These are phyloP conservation scores for Peltaster fructicola DNA, from an alignment of 2,329 filamentous ascomycete species.

Conservation along the genomic window DNA sequence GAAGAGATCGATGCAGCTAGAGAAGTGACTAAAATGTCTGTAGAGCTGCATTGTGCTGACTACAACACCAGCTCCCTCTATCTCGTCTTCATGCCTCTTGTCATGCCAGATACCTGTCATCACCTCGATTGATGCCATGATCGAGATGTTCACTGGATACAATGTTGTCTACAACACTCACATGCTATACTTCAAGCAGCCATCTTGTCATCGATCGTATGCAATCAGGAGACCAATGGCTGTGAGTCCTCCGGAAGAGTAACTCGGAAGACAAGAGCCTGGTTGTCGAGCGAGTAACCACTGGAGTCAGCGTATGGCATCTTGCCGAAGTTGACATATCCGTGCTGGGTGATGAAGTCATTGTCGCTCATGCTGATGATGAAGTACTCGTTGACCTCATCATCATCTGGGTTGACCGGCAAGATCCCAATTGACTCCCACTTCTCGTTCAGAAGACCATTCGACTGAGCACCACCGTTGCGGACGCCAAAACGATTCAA, in stretches of 20 bases:
- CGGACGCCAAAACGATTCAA: constrained; percentile 48
- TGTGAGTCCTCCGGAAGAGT: constrained; percentile 23
- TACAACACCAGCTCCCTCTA: no score
- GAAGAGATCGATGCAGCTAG: no score
- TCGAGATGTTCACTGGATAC: no score
- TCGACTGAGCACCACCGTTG: constrained; percentile 46
- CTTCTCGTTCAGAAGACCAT: constrained; percentile 51
- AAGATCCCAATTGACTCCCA: constrained; percentile 54
- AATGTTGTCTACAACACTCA: no score
- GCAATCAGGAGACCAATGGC: constrained; percentile 7
- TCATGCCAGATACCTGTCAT: no score
- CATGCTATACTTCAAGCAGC: no score
- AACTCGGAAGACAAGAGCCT: constrained; percentile 46
- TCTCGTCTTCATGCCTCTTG: no score
- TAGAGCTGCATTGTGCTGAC: no score
- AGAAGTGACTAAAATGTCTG: no score
- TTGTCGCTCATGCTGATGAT: constrained; percentile 53
- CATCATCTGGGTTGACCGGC: constrained; percentile 33
- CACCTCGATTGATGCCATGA: no score
- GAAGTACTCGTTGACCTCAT: constrained; percentile 40
- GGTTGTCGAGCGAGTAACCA: constrained; percentile 42
- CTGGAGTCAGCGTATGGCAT: constrained; percentile 38
- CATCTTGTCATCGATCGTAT: background rate
- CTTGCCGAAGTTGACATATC: constrained; percentile 40
- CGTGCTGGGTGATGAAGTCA: constrained; percentile 58